phyloP scores from a whole-genome alignment of 305 asterid genomes.

The Rubia peregrina region DNA sequence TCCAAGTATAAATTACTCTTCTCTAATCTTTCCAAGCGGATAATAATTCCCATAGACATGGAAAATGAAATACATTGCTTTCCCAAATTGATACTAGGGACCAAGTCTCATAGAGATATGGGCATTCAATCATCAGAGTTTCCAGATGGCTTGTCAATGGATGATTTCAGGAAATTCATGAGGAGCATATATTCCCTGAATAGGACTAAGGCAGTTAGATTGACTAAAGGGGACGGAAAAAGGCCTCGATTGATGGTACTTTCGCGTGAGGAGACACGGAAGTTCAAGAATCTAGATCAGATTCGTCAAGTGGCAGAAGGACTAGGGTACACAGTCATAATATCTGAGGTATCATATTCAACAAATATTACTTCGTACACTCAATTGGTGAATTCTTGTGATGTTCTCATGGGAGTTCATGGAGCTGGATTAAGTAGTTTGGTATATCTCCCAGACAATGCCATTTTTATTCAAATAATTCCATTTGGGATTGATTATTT shows the following conservation, averaged over 20 bases:
- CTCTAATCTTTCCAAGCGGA: conserved; percentile 29
- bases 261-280: conserved; percentile 45
- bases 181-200: conserved; percentile 39
- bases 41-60: conserved; percentile 36
- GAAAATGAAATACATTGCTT: conserved; percentile 43
- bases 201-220: conserved; percentile 21
- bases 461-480: conserved; percentile 47
- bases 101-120: conserved; percentile 39
- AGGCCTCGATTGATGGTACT: conserved; percentile 55
- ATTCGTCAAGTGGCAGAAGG: conserved; percentile 28
- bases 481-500: conserved; percentile 54
- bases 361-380: conserved; percentile 39
- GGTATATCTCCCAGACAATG: conserved; percentile 61
- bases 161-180: conserved; percentile 40
- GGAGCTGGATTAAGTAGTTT: conserved; percentile 80
- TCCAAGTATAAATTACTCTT: conserved; percentile 32
- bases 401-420: conserved; percentile 66
- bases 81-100: conserved; percentile 34
- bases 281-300: conserved; percentile 31
- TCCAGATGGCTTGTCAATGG: conserved; percentile 27
- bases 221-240: conserved; percentile 9
- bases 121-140: conserved; percentile 26
- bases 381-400: conserved; percentile 57
- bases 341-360: conserved; percentile 36
- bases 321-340: conserved; percentile 51